Evolutionary conservation across 2,329 filamentous ascomycete genomes (phyloP).

Genomic region (Lomentospora prolificans): DNA sequence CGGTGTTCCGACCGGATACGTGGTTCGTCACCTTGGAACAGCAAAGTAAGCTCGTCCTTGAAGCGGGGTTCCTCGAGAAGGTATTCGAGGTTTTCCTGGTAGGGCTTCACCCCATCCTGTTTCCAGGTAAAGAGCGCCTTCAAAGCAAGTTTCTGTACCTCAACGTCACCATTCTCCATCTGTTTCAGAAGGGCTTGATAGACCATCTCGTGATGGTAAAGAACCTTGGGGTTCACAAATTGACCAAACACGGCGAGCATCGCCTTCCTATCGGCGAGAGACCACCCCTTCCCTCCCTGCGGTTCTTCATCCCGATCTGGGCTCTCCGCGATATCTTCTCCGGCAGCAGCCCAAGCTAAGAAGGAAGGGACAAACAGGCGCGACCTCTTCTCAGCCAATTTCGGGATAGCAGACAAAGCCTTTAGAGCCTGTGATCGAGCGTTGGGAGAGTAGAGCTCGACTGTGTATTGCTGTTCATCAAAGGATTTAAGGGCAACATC

Average conservation of each 20-base stretch:
- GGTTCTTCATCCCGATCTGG: slow-evolving; percentile 29
- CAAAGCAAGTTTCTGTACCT: slow-evolving; percentile 77
- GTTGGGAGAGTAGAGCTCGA: slow-evolving; percentile 39
- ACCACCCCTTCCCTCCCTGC: slow-evolving; percentile 52
- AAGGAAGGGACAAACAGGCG: slow-evolving; percentile 78
- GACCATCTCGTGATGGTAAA: slow-evolving; percentile 70
- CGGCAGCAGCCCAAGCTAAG: slow-evolving; percentile 62
- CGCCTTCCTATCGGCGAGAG: slow-evolving; percentile 70
- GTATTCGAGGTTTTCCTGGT: slow-evolving; percentile 77
- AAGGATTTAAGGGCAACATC: slow-evolving; percentile 55
- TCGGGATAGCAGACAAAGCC: slow-evolving; percentile 63
- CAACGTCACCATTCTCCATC: slow-evolving; percentile 78
- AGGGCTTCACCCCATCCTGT: slow-evolving; percentile 60
- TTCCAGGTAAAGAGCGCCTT: slow-evolving; percentile 89
- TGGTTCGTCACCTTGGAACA: slow-evolving; percentile 62
- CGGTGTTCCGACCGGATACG: slow-evolving; percentile 67
- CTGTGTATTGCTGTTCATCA: slow-evolving; percentile 49
- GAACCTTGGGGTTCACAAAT: slow-evolving; percentile 75
- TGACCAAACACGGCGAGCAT: slow-evolving; percentile 73
- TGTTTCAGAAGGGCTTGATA: slow-evolving; percentile 65
- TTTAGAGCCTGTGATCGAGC: slow-evolving; percentile 71
- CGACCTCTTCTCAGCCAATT: slow-evolving; percentile 76
- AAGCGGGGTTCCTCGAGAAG: slow-evolving; percentile 86
- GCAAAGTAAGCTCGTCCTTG: slow-evolving; percentile 84
- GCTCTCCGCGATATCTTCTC: slow-evolving; percentile 29